Percentiles rank a stretch among this genome's conserved stretches.
These are phyloP conservation scores for Suillus placidus DNA, from an alignment of 768 basidiomycete genomes.

Conservation along the genomic window DNA sequence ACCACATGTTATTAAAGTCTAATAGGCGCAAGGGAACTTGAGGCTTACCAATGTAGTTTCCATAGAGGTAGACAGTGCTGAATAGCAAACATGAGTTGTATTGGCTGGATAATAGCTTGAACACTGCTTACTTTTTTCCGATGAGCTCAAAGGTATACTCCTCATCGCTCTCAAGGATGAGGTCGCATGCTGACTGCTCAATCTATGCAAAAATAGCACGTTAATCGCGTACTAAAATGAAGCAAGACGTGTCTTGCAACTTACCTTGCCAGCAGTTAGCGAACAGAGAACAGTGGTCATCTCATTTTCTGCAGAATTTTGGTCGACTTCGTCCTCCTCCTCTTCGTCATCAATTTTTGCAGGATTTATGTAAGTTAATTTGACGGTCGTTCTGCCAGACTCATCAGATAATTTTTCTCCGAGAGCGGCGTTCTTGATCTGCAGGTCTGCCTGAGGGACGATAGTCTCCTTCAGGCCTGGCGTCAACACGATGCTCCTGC, in stretches of 20 bases:
- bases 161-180: slow-evolving; percentile 68
- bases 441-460: slow-evolving; percentile 65
- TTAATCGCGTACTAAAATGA: not conserved
- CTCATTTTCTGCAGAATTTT: slow-evolving; percentile 39
- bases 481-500: slow-evolving; percentile 63
- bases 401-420: slow-evolving; percentile 70
- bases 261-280: slow-evolving; percentile 80
- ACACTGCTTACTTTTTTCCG: slow-evolving; percentile 75
- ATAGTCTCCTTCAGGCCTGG: slow-evolving; percentile 62
- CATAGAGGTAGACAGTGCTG: slow-evolving; percentile 76
- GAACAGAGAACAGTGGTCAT: slow-evolving; percentile 71
- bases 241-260: slow-evolving; percentile 19
- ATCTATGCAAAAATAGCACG: slow-evolving; percentile 47
- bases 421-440: slow-evolving; percentile 82
- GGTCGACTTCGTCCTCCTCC: slow-evolving; percentile 48
- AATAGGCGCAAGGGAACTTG: not conserved
- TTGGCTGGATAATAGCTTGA: not conserved
- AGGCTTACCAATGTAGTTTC: slow-evolving; percentile 78
- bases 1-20: slow-evolving; percentile 8
- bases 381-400: slow-evolving; percentile 64
- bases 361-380: slow-evolving; percentile 57
- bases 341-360: slow-evolving; percentile 41
- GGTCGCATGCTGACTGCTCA: slow-evolving; percentile 72
- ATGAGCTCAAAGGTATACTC: slow-evolving; percentile 69
- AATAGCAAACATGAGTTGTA: slow-evolving; percentile 5